Base-by-base conservation (phyloP, 192 early-diverging fungal species). In the Rhizophlyctis rosea region DNA sequence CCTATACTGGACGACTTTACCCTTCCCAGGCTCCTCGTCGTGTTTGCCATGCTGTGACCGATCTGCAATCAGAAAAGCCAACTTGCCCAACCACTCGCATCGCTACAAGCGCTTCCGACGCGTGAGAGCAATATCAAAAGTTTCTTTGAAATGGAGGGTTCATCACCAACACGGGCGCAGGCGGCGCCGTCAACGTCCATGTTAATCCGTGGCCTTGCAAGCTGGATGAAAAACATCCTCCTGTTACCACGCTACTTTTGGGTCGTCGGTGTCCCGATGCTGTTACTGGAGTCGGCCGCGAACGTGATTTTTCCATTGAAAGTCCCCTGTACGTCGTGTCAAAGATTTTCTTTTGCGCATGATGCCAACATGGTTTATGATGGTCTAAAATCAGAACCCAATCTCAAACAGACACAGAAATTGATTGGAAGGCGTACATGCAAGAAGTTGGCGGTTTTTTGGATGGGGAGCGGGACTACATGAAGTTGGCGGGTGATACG, bases 401-500 rank as follows among this genome's bases (percentile, higher is more conserved):
- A 4, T 29, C 31, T 5, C 69, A 34, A 1, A 23, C 54, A 78
- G 76, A 98, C 70, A 96, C 95, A 2, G 92, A 98, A 69, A 98
- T 98, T 61, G 96, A 98, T 76, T 98, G 93, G 93, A 77, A 68
- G 18, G 87, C 96, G 11, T 98, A 98, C 61, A 95, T 98, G 93
- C 90, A 97, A 69, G 81, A 98, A 75, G 88, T 96, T 0, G 69
- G 63, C 4, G 84, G 83, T 25, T 93, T 91, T 64, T 58, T 91
- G 0, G 53, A 65, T 3, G 96, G 96, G 4, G 91, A 98, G 66
- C 82, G 86, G 13, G 85, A 95, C 67, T 98, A 98, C 55, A 30
- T 61, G 18, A 83, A 86, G 28, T 68, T 98, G 31, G 59, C 72
- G 18, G 96, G 96, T 24, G 90, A 91, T 49, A 98, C 96, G 3